Evolutionary conservation across 352 stramenopile genomes (phyloP).

Genomic region (Phytophthora palmivora): DNA sequence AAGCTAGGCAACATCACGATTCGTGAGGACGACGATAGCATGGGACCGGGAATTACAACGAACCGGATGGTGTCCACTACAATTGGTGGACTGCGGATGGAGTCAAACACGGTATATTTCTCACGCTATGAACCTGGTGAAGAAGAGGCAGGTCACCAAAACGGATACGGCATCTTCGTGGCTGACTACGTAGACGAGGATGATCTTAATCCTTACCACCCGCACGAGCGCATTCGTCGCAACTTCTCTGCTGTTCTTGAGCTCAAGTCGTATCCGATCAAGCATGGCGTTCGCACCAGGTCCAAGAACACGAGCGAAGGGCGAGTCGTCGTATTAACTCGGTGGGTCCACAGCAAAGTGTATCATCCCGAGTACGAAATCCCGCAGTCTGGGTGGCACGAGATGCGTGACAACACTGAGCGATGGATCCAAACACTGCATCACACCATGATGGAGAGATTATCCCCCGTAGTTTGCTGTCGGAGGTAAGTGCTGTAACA

Average conservation of each 20-base stretch:
- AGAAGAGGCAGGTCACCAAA: constrained; percentile 20
- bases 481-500: constrained; percentile 23
- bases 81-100: constrained; percentile 36
- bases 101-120: constrained; percentile 53
- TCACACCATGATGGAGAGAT: constrained; percentile 39
- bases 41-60: constrained; percentile 41
- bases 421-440: constrained; percentile 46
- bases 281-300: constrained; percentile 27
- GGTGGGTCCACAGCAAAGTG: constrained; percentile 43
- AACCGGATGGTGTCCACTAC: constrained; percentile 50
- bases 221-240: constrained; percentile 45
- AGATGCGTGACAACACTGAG: constrained; percentile 44
- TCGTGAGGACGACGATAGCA: constrained; percentile 53
- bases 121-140: constrained; percentile 38
- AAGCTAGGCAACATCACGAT: constrained; percentile 56
- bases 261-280: constrained; percentile 38
- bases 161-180: constrained; percentile 47
- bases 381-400: constrained; percentile 35
- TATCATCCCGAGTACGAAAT: constrained; percentile 46
- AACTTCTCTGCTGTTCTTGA: constrained; percentile 45
- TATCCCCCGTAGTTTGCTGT: constrained; percentile 40
- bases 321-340: constrained; percentile 42
- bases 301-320: constrained; percentile 33
- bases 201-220: constrained; percentile 53
- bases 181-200: constrained; percentile 57